Percentiles rank a stretch among this genome's conserved stretches.
Evolutionary conservation across 164 flowering plant species (phyloP).

Genomic region (Nymphaea colorata): DNA sequence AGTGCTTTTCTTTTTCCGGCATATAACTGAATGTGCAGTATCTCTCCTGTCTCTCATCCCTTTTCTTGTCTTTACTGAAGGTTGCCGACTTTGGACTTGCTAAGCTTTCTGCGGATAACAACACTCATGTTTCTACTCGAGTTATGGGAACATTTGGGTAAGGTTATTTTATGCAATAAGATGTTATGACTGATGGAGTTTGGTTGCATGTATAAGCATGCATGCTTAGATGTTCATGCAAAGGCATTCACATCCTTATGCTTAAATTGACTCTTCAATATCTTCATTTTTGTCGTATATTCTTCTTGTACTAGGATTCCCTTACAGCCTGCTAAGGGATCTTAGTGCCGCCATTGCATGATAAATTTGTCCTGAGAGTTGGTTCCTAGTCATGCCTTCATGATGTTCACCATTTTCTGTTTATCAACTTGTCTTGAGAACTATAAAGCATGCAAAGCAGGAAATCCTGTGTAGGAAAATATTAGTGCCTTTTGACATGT

Average conservation of each 20-base stretch:
- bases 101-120: conserved; percentile 49
- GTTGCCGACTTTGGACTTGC: conserved; percentile 94
- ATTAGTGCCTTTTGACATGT: too few relatives aligned
- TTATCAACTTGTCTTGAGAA: not conserved
- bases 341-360: too few relatives aligned
- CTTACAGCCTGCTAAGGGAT: too few relatives aligned
- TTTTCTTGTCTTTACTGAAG: conserved; percentile 15
- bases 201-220: not conserved
- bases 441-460: not conserved
- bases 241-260: not conserved
- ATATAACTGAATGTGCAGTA: too few relatives aligned
- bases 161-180: not conserved
- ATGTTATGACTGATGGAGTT: not conserved
- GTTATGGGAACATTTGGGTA: conserved; percentile 98
- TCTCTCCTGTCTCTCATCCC: not conserved
- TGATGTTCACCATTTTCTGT: not conserved
- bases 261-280: not conserved
- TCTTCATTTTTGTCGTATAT: too few relatives aligned
- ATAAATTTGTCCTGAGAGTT: not conserved
- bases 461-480: too few relatives aligned
- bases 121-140: conserved; percentile 81
- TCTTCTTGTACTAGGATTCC: too few relatives aligned
- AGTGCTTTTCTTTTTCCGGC: too few relatives aligned
- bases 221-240: not conserved
- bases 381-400: not conserved